Percentiles rank a stretch among this genome's conserved stretches.
Evolutionary conservation across 768 basidiomycete genomes (phyloP).

Genomic region (Glaciozyma martinii): DNA sequence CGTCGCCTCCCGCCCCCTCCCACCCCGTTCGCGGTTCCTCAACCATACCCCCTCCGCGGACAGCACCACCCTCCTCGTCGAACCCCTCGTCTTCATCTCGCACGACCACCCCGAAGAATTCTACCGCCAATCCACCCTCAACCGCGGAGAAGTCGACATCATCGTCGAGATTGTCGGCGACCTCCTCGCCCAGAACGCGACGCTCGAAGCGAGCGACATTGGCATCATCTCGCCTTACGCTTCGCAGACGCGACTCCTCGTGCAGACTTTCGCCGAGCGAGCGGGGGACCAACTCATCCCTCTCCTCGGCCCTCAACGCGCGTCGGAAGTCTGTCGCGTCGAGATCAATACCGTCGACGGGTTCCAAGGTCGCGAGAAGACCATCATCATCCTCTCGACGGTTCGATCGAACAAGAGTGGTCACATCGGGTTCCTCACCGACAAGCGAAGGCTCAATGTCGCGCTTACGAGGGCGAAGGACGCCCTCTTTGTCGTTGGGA

Average conservation of each 20-base stretch:
- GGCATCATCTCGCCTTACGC: constrained; percentile 88
- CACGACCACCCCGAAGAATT: constrained; percentile 61
- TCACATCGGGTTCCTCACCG: constrained; percentile 79
- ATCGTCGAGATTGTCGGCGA: constrained; percentile 75
- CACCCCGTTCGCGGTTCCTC: constrained; percentile 20
- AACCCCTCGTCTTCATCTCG: constrained; percentile 68
- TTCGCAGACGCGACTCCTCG: constrained; percentile 70
- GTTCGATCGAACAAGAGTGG: constrained; percentile 71
- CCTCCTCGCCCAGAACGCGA: constrained; percentile 60
- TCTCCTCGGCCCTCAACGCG: constrained; percentile 58
- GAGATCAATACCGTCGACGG: constrained; percentile 92
- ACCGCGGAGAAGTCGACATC: constrained; percentile 66
- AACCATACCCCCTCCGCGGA: not conserved
- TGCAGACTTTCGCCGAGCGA: constrained; percentile 27
- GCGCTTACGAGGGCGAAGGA: constrained; percentile 80
- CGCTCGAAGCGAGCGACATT: constrained; percentile 63
- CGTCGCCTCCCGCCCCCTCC: constrained; percentile 8
- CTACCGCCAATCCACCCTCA: constrained; percentile 64
- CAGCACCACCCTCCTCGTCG: not conserved
- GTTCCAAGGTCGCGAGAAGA: constrained; percentile 88
- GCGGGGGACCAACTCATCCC: constrained; percentile 47
- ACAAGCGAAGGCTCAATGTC: constrained; percentile 76
- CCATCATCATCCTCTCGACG: constrained; percentile 83
- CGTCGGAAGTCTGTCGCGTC: constrained; percentile 65
- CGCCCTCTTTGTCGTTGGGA: constrained; percentile 74